A percentile compares a stretch with the other conserved stretches of the same genome.
Conservation (phyloP, 2,329 filamentous ascomycete genomes). For the Neonectria coccinea region DNA sequence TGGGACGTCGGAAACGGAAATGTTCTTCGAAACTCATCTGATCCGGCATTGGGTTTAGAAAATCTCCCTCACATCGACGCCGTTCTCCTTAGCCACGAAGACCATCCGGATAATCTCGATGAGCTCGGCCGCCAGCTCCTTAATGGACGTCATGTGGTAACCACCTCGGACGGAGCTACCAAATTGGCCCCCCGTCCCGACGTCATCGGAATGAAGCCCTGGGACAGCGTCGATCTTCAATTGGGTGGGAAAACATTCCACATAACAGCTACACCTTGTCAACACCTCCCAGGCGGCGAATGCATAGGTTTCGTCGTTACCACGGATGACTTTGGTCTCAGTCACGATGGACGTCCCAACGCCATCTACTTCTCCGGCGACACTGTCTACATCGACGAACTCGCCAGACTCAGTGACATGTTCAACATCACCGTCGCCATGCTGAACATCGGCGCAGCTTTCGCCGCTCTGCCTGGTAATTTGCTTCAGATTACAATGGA, state of each 20-base stretch:
- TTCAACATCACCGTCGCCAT: conserved; percentile 14
- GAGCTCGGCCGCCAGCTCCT: conserved; percentile 3
- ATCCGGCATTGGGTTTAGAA: neutral
- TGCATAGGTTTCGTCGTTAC: conserved; percentile 12
- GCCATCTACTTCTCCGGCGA: conserved; percentile 24
- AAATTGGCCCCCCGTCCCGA: conserved; percentile 8
- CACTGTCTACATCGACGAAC: conserved; percentile 18
- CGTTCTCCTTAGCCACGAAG: conserved; percentile 18
- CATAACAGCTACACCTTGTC: conserved; percentile 1
- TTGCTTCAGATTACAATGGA: conserved; percentile 23
- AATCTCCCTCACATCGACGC: conserved; percentile 14
- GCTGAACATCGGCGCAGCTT: conserved; percentile 12
- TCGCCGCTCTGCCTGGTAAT: neutral
- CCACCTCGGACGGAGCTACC: conserved; percentile 4
- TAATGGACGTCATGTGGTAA: neutral
- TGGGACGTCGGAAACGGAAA: neutral
- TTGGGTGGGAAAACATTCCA: conserved; percentile 3
- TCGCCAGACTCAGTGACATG: neutral
- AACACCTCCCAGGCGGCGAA: conserved; percentile 6
- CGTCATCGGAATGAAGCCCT: neutral
- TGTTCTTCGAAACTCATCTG: neutral
- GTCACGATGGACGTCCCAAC: neutral
- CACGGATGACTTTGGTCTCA: neutral
- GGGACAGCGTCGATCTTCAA: neutral
- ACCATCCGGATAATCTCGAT: conserved; percentile 20